Evolutionary conservation across 2,329 filamentous ascomycete species (phyloP).

Genomic region (Phialophora chinensis): DNA sequence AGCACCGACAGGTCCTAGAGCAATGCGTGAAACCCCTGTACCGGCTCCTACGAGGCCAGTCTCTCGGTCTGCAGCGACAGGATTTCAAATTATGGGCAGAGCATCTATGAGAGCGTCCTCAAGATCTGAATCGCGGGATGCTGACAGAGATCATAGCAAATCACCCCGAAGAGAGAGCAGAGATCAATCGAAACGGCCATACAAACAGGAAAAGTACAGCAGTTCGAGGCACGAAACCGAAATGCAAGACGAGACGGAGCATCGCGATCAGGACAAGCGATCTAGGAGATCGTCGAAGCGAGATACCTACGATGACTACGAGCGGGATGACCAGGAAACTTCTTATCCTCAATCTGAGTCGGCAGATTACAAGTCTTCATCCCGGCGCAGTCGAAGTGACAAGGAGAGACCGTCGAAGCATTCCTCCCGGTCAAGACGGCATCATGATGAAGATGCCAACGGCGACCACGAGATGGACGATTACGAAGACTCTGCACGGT

Average conservation of each 20-base stretch:
- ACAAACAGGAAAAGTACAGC: slow-evolving; percentile 26
- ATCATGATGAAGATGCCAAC: slow-evolving; percentile 48
- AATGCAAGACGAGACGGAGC: slow-evolving; percentile 32
- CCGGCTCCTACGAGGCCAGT: slow-evolving; percentile 30
- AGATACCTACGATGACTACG: slow-evolving; percentile 56
- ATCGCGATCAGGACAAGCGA: slow-evolving; percentile 38
- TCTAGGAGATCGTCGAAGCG: slow-evolving; percentile 44
- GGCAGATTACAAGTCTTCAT: slow-evolving; percentile 56
- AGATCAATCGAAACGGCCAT: slow-evolving; percentile 28
- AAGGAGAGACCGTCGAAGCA: slow-evolving; percentile 53
- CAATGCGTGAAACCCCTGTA: slow-evolving; percentile 67
- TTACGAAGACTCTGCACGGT: slow-evolving; percentile 43
- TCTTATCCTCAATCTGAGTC: slow-evolving; percentile 69
- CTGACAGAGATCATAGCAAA: slow-evolving; percentile 23
- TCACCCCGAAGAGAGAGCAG: slow-evolving; percentile 49
- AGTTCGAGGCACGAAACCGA: slow-evolving; percentile 22
- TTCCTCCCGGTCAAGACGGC: slow-evolving; percentile 57
- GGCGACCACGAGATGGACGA: slow-evolving; percentile 40
- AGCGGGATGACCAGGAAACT: slow-evolving; percentile 49
- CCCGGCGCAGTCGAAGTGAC: slow-evolving; percentile 67
- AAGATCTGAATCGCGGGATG: slow-evolving; percentile 34
- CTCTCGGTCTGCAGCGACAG: slow-evolving; percentile 32
- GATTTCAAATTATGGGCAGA: slow-evolving; percentile 40
- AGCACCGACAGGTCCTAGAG: slow-evolving; percentile 91
- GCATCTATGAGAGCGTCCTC: slow-evolving; percentile 32